Conservation (phyloP, 2,329 filamentous ascomycete genomes). For the Blastomyces percursus region DNA sequence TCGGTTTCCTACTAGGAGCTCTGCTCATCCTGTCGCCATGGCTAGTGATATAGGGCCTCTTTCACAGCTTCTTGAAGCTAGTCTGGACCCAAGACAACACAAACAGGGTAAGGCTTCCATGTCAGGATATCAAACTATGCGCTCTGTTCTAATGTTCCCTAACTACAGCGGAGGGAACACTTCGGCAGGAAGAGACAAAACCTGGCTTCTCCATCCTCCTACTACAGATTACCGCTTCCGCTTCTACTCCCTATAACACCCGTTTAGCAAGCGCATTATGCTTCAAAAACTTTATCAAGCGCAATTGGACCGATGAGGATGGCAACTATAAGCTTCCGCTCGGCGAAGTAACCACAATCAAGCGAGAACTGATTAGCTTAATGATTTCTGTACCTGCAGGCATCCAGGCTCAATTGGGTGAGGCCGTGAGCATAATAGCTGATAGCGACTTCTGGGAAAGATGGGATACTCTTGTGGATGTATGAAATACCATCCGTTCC, state of each 20-base stretch:
- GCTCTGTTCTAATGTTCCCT: conserved; percentile 7
- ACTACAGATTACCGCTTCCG: conserved; percentile 78
- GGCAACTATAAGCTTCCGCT: conserved; percentile 79
- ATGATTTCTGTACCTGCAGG: conserved; percentile 86
- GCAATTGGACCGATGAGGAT: conserved; percentile 92
- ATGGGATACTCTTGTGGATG: conserved; percentile 91
- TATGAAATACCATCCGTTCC: conserved; percentile 29
- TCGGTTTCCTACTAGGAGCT: conserved; percentile 10
- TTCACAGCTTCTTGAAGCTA: conserved; percentile 79
- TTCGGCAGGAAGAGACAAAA: conserved; percentile 69
- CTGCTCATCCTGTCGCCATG: conserved; percentile 38
- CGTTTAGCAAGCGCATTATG: conserved; percentile 79
- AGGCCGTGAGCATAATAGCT: conserved; percentile 93
- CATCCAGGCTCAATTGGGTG: conserved; percentile 87
- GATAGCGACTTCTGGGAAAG: conserved; percentile 95
- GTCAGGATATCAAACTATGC: background rate
- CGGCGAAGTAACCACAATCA: conserved; percentile 81
- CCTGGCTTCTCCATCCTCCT: conserved; percentile 79
- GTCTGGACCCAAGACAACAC: conserved; percentile 75
- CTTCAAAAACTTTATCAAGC: conserved; percentile 97
- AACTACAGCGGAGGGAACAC: conserved; percentile 61
- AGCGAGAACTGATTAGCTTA: conserved; percentile 84
- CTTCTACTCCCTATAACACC: conserved; percentile 60
- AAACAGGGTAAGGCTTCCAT: conserved; percentile 59
- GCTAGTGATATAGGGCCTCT: conserved; percentile 52